A percentile compares a stretch with the other conserved stretches of the same genome.
phyloP scores from a whole-genome alignment of 257 asterid species.

The Solanum appendiculatum region DNA sequence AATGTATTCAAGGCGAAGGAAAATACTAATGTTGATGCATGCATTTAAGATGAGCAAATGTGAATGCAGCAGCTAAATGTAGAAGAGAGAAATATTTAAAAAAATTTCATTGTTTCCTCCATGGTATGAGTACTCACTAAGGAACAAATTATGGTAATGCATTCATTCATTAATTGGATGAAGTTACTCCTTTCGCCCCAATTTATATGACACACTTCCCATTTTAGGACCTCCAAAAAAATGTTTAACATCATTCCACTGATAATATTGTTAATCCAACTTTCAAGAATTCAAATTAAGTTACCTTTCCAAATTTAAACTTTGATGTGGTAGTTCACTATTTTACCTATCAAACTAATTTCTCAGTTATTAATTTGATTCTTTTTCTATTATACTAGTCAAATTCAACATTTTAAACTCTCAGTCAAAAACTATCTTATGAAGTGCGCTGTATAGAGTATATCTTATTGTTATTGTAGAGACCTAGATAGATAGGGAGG shows the following conservation, averaged over 20 bases:
- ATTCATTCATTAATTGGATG: not conserved
- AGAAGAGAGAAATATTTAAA: not conserved
- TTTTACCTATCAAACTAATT: not conserved
- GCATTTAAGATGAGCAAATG: not conserved
- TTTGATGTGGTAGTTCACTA: not conserved
- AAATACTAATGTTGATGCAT: not conserved
- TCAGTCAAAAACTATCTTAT: not conserved
- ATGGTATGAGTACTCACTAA: not conserved
- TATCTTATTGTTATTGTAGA: not conserved
- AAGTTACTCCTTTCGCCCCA: not conserved
- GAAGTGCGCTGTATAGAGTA: not conserved
- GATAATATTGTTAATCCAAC: not conserved
- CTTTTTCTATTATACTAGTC: not conserved
- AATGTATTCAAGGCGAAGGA: not conserved
- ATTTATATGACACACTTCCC: not conserved
- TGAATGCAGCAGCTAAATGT: not conserved
- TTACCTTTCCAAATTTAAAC: not conserved
- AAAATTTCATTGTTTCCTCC: not conserved
- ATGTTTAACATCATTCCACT: not conserved
- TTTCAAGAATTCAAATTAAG: not conserved
- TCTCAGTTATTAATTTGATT: not conserved
- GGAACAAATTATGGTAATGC: not conserved
- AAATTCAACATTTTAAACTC: not conserved
- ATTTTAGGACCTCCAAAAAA: not conserved
- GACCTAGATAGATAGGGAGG: not conserved